A percentile compares a stretch with the other conserved stretches of the same genome.
phyloP scores from a whole-genome alignment of 2,329 filamentous ascomycete species.

The Pseudocercospora crystallina region DNA sequence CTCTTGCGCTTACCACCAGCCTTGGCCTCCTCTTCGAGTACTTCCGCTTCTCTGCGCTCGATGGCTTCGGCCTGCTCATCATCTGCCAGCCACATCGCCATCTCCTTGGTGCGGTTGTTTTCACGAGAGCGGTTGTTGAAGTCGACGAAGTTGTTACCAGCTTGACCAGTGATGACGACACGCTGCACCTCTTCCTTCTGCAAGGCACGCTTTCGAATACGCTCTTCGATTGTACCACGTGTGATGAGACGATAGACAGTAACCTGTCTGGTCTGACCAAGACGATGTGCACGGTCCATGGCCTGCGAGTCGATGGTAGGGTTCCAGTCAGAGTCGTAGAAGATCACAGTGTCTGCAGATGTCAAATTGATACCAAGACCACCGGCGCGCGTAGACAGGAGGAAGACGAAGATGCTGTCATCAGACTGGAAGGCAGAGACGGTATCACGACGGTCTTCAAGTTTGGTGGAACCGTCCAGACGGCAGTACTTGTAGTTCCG shows the following conservation, averaged over 20 bases:
- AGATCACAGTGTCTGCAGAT: slow-evolving; percentile 95
- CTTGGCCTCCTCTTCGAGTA: slow-evolving; percentile 64
- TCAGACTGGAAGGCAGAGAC: slow-evolving; percentile 95
- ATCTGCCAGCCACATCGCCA: slow-evolving; percentile 97
- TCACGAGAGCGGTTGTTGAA: slow-evolving; percentile 86
- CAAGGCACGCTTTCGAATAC: slow-evolving; percentile 91
- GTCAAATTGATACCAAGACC: slow-evolving; percentile 98
- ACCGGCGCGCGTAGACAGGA: slow-evolving; percentile 92
- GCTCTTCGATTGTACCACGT: slow-evolving; percentile 93
- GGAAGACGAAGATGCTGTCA: slow-evolving; percentile 94
- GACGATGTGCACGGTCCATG: slow-evolving; percentile 97
- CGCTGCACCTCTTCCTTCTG: slow-evolving; percentile 99
- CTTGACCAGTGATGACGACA: slow-evolving; percentile 89
- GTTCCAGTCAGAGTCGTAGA: slow-evolving; percentile 99
- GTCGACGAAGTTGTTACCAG: slow-evolving; percentile 64
- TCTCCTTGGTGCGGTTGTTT: slow-evolving; percentile 96
- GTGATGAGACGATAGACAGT: slow-evolving; percentile 98
- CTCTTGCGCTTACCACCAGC: slow-evolving; percentile 55
- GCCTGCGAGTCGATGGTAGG: slow-evolving; percentile 97
- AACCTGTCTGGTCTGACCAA: slow-evolving; percentile 92
- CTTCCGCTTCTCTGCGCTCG: slow-evolving; percentile 85
- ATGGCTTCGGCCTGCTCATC: slow-evolving; percentile 95
- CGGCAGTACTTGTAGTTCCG: slow-evolving; percentile 99
- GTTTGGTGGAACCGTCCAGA: slow-evolving; percentile 92
- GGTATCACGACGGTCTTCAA: slow-evolving; percentile 94